Base-by-base conservation (phyloP, 1,284 basidiomycete species). In the Austroboletus novae-zelandiae region DNA sequence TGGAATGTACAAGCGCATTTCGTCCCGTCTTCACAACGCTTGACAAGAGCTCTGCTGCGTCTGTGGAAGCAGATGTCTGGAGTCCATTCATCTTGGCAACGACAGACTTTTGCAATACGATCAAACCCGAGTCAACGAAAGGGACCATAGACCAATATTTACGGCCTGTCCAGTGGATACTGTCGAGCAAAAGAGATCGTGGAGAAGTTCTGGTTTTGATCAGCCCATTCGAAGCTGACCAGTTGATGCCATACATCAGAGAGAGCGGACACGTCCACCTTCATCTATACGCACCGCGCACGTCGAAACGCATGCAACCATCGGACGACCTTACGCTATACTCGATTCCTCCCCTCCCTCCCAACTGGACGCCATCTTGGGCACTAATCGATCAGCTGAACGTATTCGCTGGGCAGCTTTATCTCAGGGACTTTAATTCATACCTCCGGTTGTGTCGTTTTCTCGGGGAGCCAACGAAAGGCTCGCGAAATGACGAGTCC, bases 101-200 rank as follows among this genome's bases (percentile, higher is more conserved):
- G 0, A n/a, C 9, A 5, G 69, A 71, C 37, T 70, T 69, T 45
- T 37, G 45, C 8, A 35, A 15, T n/a, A 53, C 43, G 0, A 8
- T 15, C 9, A n/a, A n/a, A n/a, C n/a, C n/a, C n/a, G n/a, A n/a
- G n/a, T 37, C 36, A n/a, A 15, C 2, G n/a, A 13, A 17, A n/a
- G 41, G 30, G 9, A 30, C 9, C 1, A 25, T 39, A 4, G 51
- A 57, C 32, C 66, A 71, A 30, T 75, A 69, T 46, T 50, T 73
- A 23, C 71, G 71, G n/a, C 70, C 73, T 0, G 65, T 75, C 18
- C 65, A 71, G 35, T 74, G 76, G 75, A 59, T 77, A 36, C 37
- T 73, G 18, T 68, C 71, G n/a, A n/a, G n/a, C n/a, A n/a, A n/a
- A 1, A 42, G 47, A 11, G 46, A 40, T 31, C 15, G 32, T 8